Base-by-base conservation (phyloP, 805 yeast species). In the Schwanniomyces polymorphus region DNA sequence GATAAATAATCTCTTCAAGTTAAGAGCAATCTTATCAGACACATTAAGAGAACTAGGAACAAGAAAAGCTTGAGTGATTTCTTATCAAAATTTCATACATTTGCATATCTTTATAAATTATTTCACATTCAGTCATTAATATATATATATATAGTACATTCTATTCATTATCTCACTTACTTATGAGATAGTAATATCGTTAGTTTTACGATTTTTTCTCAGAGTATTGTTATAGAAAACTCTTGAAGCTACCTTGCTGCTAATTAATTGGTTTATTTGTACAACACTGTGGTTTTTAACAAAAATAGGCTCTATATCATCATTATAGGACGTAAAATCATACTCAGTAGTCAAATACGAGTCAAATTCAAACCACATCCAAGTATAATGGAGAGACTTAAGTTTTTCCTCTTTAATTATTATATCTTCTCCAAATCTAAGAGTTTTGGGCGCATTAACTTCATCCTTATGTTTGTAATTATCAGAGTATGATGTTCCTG, bases 1-100 rank as follows among this genome's bases (percentile, higher is more conserved):
- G 46, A 81, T 92, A 21, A 72, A 84, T 33, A 92, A 92, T 60
- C 74, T 91, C 58, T 82, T 84, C 58, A 88, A 86, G 49, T 78
- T 92, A 50, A 80, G 91, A 48, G 76, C 74, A 27, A 84, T 92
- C 17, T 65, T 88, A 47, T 65, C 75, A 21, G 81, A 75, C 41
- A 78, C 84, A 0, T 73, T 84, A 45, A 67, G 68, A 39, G 78
- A 70, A 45, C 55, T 67, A 39, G 72, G 73, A 5, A 31, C 8
- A 10, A 31, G 35, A 10, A 31, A 16, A 16, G 35, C 35, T 9
- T 31, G 29, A 31, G 17, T 29, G 14, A 29, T 29, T 10, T 12
- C 14, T 7, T 31, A 14, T 14, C 17, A 14, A 31, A 14, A 14
- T 12, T 14, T 14, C 21, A 16, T 31, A 31, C 17, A 12, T 12